Evolutionary conservation across 768 basidiomycete species (phyloP).

Genomic region (Pisolithus orientalis): DNA sequence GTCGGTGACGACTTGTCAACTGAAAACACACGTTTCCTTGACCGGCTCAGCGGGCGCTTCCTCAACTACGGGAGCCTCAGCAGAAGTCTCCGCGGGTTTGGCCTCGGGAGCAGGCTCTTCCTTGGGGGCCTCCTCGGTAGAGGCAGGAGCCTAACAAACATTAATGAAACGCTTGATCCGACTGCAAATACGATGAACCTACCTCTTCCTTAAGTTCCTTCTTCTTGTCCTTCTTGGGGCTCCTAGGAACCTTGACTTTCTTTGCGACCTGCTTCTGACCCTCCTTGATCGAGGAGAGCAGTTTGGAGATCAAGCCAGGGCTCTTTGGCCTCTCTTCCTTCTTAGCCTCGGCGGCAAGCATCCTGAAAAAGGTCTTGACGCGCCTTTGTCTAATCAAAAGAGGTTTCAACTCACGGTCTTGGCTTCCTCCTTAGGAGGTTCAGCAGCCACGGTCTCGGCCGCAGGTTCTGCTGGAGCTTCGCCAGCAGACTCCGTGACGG

Average conservation of each 20-base stretch:
- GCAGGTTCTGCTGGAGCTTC: conserved; percentile 20
- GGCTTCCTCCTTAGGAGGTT: conserved; percentile 37
- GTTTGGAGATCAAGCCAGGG: conserved; percentile 67
- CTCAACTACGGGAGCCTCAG: conserved; percentile 23
- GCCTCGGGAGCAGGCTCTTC: conserved; percentile 30
- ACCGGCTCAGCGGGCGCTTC: conserved; percentile 45
- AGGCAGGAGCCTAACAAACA: conserved; percentile 20
- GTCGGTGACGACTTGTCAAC: not conserved
- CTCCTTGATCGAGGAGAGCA: conserved; percentile 74
- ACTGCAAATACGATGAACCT: conserved; percentile 9
- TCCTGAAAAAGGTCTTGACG: conserved; percentile 21
- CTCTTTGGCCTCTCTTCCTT: conserved; percentile 82
- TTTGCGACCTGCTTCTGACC: conserved; percentile 48
- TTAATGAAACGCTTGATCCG: not conserved
- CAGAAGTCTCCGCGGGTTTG: conserved; percentile 39
- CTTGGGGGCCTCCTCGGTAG: conserved; percentile 30
- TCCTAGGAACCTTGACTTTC: conserved; percentile 58
- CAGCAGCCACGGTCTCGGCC: conserved; percentile 25
- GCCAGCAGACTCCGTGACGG: conserved; percentile 23
- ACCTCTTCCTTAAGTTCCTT: conserved; percentile 53
- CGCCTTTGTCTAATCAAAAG: conserved; percentile 16
- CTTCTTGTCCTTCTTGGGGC: conserved; percentile 79
- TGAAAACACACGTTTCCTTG: conserved; percentile 60
- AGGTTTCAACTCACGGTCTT: conserved; percentile 29
- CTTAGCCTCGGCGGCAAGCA: conserved; percentile 49